Base-by-base conservation (phyloP, 768 basidiomycete species). In the Calocybe gangraenosa region DNA sequence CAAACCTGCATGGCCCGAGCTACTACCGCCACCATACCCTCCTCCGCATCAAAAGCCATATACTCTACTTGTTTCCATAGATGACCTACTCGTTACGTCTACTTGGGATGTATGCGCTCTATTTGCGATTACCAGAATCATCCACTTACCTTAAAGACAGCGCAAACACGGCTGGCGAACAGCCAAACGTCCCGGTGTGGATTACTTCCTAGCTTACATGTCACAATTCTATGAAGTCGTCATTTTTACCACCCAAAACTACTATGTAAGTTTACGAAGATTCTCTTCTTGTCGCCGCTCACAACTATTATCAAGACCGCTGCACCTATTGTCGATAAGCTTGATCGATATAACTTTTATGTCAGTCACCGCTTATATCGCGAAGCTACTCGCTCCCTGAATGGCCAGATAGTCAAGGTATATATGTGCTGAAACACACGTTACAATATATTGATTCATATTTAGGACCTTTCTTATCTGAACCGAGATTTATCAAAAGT, bases 181-280 rank as follows among this genome's bases (percentile, higher is more conserved):
- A 2, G 95, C 94, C 4, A 99, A 98, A 68, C 82, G 96, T 25
- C 95, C 96, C 1, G 96, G 96, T 3, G 89, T 93, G 13, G 96
- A 99, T 61, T 98, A 99, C 68, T 99, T 99, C 78, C 74, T 99
- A 25, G 94, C 81, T 20, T 99, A 99, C 63, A 79, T 99, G 38
- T 91, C 92, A 0, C 95, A 97, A 59, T 99, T 98, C 70, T 99
- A 92, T 62, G 96, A 99, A 71, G 81, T 98, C 46, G 95, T 98
- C 25, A 73, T 99, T 43, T 99, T 98, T 69, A 98, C 94, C 8
- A 77, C 83, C 14, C 92, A 95, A 67, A 79, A 88, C 45, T 74
- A 78, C 57, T 97, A 95, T 64, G 94, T 95, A 53, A 39, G 89
- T 76, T 30, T n/a, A 8, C 30, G n/a, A n/a, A 39, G 5, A 14